A percentile compares a stretch with the other conserved stretches of the same genome.
Conservation (phyloP, 805 yeast species). For the fission yeast (Schizosaccharomyces pombe) region DNA sequence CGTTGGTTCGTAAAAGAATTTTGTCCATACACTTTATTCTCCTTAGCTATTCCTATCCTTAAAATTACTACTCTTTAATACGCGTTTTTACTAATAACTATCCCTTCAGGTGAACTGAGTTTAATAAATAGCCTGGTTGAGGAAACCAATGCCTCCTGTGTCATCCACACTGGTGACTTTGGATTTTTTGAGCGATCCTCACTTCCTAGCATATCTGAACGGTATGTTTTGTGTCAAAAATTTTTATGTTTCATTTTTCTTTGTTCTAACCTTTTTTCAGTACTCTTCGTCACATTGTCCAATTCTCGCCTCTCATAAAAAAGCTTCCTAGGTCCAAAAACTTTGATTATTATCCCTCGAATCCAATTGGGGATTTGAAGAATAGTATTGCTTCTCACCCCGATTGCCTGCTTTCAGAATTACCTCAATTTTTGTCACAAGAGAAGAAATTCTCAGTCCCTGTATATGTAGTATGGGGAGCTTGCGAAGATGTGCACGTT, state of each 20-base stretch:
- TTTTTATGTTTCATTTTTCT: not conserved
- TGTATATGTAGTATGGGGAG: slow-evolving; percentile 56
- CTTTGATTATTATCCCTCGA: slow-evolving; percentile 8
- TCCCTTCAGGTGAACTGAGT: slow-evolving; percentile 21
- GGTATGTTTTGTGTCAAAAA: slow-evolving; percentile 16
- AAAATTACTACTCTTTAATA: no score
- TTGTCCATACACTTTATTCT: no score
- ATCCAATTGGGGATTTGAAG: slow-evolving; percentile 6
- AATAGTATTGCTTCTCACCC: slow-evolving; percentile 6
- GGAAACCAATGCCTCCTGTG: slow-evolving; percentile 24
- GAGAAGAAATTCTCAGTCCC: slow-evolving; percentile 27
- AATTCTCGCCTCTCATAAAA: slow-evolving; percentile 36
- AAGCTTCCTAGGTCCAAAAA: slow-evolving; percentile 19
- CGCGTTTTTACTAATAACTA: not conserved
- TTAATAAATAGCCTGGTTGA: slow-evolving; percentile 27
- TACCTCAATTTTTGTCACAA: slow-evolving; percentile 26
- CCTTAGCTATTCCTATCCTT: no score
- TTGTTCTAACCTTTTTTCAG: slow-evolving; percentile 10
- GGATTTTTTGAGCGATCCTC: slow-evolving; percentile 48
- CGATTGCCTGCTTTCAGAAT: slow-evolving; percentile 23
- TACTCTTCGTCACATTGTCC: slow-evolving; percentile 34
- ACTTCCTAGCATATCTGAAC: slow-evolving; percentile 29
- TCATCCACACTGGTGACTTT: slow-evolving; percentile 56
- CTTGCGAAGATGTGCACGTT: slow-evolving; percentile 49
- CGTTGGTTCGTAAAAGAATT: no score